These are phyloP conservation scores for Lentinula aciculospora DNA, from an alignment of 768 basidiomycete genomes.

Conservation along the genomic window DNA sequence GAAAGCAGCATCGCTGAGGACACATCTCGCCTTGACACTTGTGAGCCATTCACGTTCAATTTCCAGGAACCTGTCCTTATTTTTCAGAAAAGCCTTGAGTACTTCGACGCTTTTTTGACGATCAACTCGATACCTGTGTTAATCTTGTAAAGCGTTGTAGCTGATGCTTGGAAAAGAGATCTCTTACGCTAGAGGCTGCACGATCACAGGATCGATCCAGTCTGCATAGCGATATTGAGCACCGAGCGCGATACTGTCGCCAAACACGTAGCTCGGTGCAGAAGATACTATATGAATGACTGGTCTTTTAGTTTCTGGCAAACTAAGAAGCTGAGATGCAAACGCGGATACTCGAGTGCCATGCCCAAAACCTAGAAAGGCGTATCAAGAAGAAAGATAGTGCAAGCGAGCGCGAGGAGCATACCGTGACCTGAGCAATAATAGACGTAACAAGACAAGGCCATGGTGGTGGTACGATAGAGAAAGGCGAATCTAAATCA, in stretches of 20 bases:
- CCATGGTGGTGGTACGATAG: not conserved
- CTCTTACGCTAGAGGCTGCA: slow-evolving; percentile 73
- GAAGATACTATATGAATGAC: slow-evolving; percentile 65
- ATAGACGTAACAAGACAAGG: slow-evolving; percentile 40
- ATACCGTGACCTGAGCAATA: slow-evolving; percentile 75
- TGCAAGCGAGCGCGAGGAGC: slow-evolving; percentile 13
- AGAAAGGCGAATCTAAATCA: not conserved
- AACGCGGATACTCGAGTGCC: slow-evolving; percentile 80
- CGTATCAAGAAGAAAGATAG: slow-evolving; percentile 1
- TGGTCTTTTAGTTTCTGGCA: slow-evolving; percentile 33
- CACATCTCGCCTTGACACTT: slow-evolving; percentile 45
- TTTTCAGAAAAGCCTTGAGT: slow-evolving; percentile 49
- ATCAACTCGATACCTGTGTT: slow-evolving; percentile 62
- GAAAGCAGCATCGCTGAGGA: slow-evolving; percentile 75
- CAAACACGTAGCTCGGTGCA: slow-evolving; percentile 67
- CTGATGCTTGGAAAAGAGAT: not conserved
- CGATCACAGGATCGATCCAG: slow-evolving; percentile 69
- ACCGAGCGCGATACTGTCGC: slow-evolving; percentile 55
- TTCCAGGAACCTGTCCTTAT: slow-evolving; percentile 48
- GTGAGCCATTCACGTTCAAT: slow-evolving; percentile 56
- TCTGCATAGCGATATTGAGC: slow-evolving; percentile 65
- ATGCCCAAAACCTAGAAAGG: slow-evolving; percentile 67
- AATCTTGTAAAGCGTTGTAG: not conserved
- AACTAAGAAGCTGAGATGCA: slow-evolving; percentile 48
- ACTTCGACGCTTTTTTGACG: slow-evolving; percentile 63